Evolutionary conservation across 257 asterid genomes (phyloP).

Genomic region (Paulownia fortunei): DNA sequence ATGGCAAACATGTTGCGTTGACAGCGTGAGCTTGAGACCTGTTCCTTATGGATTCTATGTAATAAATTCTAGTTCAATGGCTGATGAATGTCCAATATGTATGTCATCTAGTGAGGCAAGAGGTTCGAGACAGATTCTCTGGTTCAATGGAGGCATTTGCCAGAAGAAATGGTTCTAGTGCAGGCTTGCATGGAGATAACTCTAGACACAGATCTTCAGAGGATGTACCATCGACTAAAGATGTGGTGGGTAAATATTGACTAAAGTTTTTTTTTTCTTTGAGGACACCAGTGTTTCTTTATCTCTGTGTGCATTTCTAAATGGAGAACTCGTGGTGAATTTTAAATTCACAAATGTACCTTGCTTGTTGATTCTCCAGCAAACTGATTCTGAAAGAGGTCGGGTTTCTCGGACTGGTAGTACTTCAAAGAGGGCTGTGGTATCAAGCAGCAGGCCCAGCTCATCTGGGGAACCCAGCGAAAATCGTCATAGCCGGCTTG

Average conservation of each 20-base stretch:
- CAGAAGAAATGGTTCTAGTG: conserved; percentile 59
- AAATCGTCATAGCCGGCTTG: conserved; percentile 58
- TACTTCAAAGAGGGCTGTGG: conserved; percentile 66
- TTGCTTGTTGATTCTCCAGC: conserved; percentile 45
- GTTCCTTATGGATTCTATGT: not conserved
- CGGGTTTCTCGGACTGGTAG: conserved; percentile 70
- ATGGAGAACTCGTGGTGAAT: not conserved
- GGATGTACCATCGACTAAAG: conserved; percentile 64
- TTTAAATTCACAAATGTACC: not conserved
- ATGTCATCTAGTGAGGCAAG: conserved; percentile 61
- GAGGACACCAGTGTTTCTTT: not conserved
- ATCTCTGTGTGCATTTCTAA: not conserved
- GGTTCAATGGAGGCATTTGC: conserved; percentile 66
- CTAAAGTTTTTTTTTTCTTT: not conserved
- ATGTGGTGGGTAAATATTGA: conserved; percentile 56
- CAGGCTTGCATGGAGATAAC: conserved; percentile 67
- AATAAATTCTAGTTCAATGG: not conserved
- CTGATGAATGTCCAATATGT: conserved; percentile 32
- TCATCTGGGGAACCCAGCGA: conserved; percentile 76
- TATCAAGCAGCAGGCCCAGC: conserved; percentile 78
- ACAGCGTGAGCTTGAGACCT: not conserved
- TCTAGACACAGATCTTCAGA: conserved; percentile 66
- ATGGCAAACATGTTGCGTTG: not conserved
- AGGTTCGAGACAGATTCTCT: conserved; percentile 57
- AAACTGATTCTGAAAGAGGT: conserved; percentile 66